Percentiles rank a stretch among this genome's conserved stretches.
phyloP scores from a whole-genome alignment of 192 early-diverging fungal genomes.

The Coemansia sp. region DNA sequence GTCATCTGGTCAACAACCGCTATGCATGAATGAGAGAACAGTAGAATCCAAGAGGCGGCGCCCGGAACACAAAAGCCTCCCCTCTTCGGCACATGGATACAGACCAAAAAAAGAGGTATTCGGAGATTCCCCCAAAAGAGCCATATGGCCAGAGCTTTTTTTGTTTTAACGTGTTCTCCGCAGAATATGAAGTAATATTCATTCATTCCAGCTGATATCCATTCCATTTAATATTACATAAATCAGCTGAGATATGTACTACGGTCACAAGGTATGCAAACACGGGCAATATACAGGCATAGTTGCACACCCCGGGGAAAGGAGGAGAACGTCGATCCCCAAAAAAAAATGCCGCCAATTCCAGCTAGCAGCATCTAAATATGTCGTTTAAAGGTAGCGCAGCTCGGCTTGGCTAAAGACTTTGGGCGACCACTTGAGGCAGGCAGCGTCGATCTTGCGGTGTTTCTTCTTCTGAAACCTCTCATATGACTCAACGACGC shows the following conservation, averaged over 20 bases:
- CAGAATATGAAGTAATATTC: background rate
- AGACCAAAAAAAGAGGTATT: background rate
- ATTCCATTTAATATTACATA: background rate
- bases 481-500: slow-evolving; percentile 79
- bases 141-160: background rate
- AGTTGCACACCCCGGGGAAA: background rate
- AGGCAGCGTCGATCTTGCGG: slow-evolving; percentile 76
- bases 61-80: background rate
- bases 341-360: no score
- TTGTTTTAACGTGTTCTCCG: background rate
- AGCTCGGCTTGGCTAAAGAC: slow-evolving; percentile 76
- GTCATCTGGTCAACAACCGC: background rate
- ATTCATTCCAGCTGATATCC: background rate
- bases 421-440: slow-evolving; percentile 79
- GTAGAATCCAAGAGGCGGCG: background rate
- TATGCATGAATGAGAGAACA: background rate
- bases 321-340: no score
- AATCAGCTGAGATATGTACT: background rate
- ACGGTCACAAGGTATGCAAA: background rate
- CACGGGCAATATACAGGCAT: background rate
- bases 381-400: slow-evolving; percentile 57
- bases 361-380: background rate
- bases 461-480: slow-evolving; percentile 76
- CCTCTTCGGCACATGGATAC: background rate
- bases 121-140: background rate